Evolutionary conservation across 78 protist genomes (phyloP), one percentile per base, ranked within the genome.

Genomic region (Dictyostelium intermedium): DNA sequence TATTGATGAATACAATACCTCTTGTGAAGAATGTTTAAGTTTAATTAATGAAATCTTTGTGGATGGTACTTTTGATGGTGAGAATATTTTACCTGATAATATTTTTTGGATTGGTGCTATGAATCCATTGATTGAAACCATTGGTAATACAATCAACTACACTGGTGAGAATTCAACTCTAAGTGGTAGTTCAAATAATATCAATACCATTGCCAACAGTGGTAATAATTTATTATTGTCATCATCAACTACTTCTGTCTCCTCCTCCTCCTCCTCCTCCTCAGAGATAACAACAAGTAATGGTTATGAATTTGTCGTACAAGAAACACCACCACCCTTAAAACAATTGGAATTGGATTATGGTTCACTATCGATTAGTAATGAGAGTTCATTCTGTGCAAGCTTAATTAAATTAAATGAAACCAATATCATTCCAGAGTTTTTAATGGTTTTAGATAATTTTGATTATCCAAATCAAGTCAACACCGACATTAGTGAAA

Each of bases 51-150:
- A 95, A 66, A 82, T 95, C 18, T 95, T 95, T 53, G 43, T 37
- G 20, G 93, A 95, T 35, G 45, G 56, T 5, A 63, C 69, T 23
- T 45, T 95, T 5, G 97, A 95, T 89, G 97, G 97, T 35, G 74
- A 79, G 30, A 1, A 23, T 11, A 2, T 25, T 23, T 25, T 76
- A 32, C 83, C 91, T 4, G 77, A 85, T 8, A 86, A 95, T 39
- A 91, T 95, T 23, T 91, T 95, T 69, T 95, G 83, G 83, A 92
- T 95, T 77, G 97, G 87, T 43, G 97, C 97, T 9, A 85, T 91
- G 93, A 95, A 95, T 30, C 96, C 95, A 47, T 27, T 41, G n/a
- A 25, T 35, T 37, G 14, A 20, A 34, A 56, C 50, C 35, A 27
- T 34, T 13, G n/a, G 61, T 5, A 41, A 82, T 34, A n/a, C n/a